Evolutionary conservation across 768 basidiomycete species (phyloP).

Genomic region (Ephemerocybe angulata): DNA sequence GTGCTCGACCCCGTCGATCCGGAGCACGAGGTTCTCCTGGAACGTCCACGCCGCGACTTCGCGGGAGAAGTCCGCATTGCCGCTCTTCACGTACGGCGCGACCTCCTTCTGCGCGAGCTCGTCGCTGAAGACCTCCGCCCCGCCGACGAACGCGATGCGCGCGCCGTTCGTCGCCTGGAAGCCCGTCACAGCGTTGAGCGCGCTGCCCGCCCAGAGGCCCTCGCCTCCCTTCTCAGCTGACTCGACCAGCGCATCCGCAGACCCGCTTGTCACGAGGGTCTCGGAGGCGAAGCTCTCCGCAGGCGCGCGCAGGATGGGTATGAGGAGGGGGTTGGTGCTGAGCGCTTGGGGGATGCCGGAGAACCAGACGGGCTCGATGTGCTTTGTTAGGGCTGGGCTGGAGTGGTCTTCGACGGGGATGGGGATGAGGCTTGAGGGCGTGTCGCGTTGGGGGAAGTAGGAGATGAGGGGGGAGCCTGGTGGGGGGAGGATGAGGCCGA

Average conservation of each 20-base stretch:
- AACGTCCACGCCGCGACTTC: slow-evolving; percentile 89
- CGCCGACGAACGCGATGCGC: slow-evolving; percentile 78
- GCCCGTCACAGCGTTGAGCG: slow-evolving; percentile 75
- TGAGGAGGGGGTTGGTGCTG: slow-evolving; percentile 69
- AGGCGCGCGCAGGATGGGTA: slow-evolving; percentile 80
- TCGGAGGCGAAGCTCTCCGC: slow-evolving; percentile 74
- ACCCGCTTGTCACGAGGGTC: slow-evolving; percentile 44
- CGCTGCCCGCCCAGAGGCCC: slow-evolving; percentile 78
- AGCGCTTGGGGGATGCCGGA: slow-evolving; percentile 66
- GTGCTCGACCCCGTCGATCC: slow-evolving; percentile 73
- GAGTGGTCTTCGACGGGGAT: slow-evolving; percentile 45
- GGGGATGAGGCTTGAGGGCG: slow-evolving; percentile 62
- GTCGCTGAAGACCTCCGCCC: slow-evolving; percentile 77
- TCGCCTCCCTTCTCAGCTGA: slow-evolving; percentile 74
- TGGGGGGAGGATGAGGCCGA: slow-evolving; percentile 84
- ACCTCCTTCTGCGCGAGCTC: slow-evolving; percentile 64
- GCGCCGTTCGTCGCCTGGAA: slow-evolving; percentile 83
- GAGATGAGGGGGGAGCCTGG: slow-evolving; percentile 81
- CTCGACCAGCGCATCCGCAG: slow-evolving; percentile 63
- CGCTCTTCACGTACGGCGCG: slow-evolving; percentile 53
- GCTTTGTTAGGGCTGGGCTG: slow-evolving; percentile 40
- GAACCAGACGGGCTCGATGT: slow-evolving; percentile 66
- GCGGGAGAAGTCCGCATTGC: slow-evolving; percentile 69
- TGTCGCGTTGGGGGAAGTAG: slow-evolving; percentile 75
- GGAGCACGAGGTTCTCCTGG: slow-evolving; percentile 78